These are phyloP conservation scores for Selenicereus undatus DNA, from an alignment of 148 eudicot genomes.

Conservation along the genomic window DNA sequence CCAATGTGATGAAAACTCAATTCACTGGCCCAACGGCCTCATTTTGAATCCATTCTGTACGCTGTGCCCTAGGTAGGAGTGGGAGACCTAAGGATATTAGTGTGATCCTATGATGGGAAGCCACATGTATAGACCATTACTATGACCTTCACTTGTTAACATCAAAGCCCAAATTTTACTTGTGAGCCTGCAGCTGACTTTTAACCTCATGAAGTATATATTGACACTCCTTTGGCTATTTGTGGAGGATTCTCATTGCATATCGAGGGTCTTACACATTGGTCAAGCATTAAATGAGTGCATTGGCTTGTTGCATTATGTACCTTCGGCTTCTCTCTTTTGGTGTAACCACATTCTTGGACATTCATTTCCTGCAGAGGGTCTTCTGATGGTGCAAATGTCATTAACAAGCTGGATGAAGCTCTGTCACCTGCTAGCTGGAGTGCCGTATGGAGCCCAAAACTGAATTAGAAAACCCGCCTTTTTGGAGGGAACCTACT, in stretches of 20 bases:
- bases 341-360: no score
- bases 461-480: constrained; percentile 59
- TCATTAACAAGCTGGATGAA: constrained; percentile 53
- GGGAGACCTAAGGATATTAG: neutral
- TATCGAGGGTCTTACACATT: neutral
- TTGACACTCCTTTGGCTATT: neutral
- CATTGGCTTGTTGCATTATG: neutral
- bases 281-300: neutral
- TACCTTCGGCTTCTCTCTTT: neutral
- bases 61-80: neutral
- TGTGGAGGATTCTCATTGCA: neutral
- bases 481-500: constrained; percentile 46
- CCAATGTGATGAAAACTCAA: no score
- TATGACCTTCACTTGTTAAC: neutral
- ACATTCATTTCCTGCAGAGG: constrained; percentile 40
- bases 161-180: neutral
- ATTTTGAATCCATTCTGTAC: no score
- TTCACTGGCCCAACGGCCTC: no score
- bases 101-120: neutral
- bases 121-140: neutral
- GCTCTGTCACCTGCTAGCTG: constrained; percentile 44
- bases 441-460: constrained; percentile 49
- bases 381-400: constrained; percentile 45
- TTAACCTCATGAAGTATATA: neutral
- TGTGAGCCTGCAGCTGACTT: neutral